These are phyloP conservation scores for Bipolaris oryzae DNA, from an alignment of 2,329 filamentous ascomycete species.

Conservation along the genomic window DNA sequence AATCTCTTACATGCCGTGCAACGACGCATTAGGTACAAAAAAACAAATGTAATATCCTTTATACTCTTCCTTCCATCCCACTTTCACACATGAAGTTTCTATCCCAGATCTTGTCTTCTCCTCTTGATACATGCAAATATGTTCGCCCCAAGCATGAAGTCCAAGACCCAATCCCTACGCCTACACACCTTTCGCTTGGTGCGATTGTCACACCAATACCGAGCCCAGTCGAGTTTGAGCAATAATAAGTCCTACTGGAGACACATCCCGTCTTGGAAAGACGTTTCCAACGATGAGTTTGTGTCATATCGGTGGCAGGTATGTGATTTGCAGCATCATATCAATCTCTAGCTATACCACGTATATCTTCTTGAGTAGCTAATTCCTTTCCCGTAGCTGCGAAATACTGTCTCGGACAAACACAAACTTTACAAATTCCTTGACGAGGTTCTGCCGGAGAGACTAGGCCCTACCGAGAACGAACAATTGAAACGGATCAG, in stretches of 20 bases:
- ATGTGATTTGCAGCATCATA: conserved; percentile 34
- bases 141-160: not conserved
- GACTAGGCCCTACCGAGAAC: conserved; percentile 49
- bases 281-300: conserved; percentile 57
- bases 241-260: conserved; percentile 55
- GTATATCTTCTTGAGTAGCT: not conserved
- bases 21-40: not conserved
- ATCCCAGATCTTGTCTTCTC: not conserved
- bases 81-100: not conserved
- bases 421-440: conserved; percentile 59
- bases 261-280: conserved; percentile 56
- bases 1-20: too few relatives aligned
- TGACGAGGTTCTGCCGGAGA: conserved; percentile 56
- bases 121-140: conserved; percentile 4
- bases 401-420: conserved; percentile 58
- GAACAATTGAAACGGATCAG: conserved; percentile 48
- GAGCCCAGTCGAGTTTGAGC: conserved; percentile 18
- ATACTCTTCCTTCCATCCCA: not conserved
- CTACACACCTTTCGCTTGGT: not conserved
- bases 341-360: not conserved
- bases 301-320: conserved; percentile 63
- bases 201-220: conserved; percentile 6
- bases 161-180: conserved; percentile 4
- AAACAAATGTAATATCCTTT: not conserved
- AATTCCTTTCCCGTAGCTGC: conserved; percentile 43